Conservation (phyloP, 208 protist species). For the Tritrichomonas foetus region DNA sequence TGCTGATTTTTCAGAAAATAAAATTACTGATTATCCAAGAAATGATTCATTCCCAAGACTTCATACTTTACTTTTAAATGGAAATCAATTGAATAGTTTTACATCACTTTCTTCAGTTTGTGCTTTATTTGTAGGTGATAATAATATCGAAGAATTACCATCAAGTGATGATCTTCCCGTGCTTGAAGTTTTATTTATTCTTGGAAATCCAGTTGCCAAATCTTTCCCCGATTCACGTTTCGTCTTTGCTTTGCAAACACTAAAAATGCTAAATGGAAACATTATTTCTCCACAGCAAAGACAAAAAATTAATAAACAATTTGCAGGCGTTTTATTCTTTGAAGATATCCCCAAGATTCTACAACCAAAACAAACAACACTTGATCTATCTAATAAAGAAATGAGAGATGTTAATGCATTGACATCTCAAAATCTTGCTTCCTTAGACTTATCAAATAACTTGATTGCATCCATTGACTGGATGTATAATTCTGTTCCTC, state of each 20-base stretch:
- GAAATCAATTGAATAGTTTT: background rate
- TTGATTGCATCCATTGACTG: background rate
- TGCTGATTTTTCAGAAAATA: background rate
- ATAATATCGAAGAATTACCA: background rate
- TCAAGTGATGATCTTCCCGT: background rate
- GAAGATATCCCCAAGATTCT: background rate
- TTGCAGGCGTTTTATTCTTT: background rate
- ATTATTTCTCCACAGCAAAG: background rate
- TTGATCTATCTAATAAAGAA: background rate
- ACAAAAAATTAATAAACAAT: background rate
- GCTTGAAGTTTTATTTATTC: background rate
- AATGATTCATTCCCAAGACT: background rate
- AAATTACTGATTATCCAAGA: background rate
- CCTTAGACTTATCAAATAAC: background rate
- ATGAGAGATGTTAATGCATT: background rate
- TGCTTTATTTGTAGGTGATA: background rate
- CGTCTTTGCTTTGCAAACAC: background rate
- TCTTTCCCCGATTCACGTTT: background rate
- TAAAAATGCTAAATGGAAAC: background rate
- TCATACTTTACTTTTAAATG: background rate
- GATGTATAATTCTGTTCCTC: background rate
- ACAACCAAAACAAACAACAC: background rate
- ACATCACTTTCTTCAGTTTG: background rate
- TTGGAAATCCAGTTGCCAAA: background rate
- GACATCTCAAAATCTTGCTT: background rate